Base-by-base conservation (phyloP, 768 basidiomycete species). In the Termitomyces sp. region DNA sequence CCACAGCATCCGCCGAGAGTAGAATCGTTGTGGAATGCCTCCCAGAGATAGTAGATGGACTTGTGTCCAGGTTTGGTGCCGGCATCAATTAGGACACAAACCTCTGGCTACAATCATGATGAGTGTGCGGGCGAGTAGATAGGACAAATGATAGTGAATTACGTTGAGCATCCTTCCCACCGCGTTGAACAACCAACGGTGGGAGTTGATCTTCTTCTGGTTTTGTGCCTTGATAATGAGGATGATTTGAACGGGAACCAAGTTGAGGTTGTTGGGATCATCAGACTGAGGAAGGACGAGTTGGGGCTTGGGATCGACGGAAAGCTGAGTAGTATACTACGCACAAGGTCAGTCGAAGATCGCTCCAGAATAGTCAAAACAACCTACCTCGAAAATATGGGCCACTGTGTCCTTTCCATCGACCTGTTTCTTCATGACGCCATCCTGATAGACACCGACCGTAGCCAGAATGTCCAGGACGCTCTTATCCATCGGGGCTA, bases 21-120 rank as follows among this genome's bases (percentile, higher is more conserved):
- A 3, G 81, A 65, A 65, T 92, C 81, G 62, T 89, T 91, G 71
- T 91, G 89, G 72, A 93, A 92, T 2, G 90, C 92, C 62, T 93
- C 91, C 92, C 94, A 96, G 21, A 96, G 81, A 69, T 95, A 92
- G 72, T 90, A 98, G 67, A 98, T 92, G 3, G 92, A 92, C 72
- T 95, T 95, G 73, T 92, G 92, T 9, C 94, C 95, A 1, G 95
- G 95, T 72, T 95, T 96, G 10, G 95, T 98, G 58, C 95, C 95
- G 11, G 94, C 95, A 72, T 97, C 95, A 62, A 97, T 83, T 43
- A 97, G 82, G 61, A 96, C 89, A 73, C 94, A 95, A 47, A 89
- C 84, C 66, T 97, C 93, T 5, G 95, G 95, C 84, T 95, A 60
- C 11, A 6, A 34, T 34, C 19, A 11, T 23, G 32, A 23, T 19